Base-by-base conservation (phyloP, 1,284 basidiomycete genomes). In the Melampsora abietis-canadensis region DNA sequence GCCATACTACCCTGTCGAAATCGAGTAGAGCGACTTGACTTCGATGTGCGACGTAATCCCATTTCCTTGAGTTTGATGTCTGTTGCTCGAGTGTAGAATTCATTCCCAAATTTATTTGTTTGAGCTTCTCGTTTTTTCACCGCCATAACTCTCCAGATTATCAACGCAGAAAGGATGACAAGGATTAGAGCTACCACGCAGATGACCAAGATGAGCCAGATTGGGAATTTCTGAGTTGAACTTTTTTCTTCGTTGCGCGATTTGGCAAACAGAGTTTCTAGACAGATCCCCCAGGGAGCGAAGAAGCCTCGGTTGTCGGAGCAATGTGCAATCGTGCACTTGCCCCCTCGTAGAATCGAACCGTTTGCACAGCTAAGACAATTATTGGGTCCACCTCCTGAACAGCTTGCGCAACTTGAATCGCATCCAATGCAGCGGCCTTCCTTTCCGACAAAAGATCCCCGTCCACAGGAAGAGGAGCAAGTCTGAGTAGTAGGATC, bases 401-500 rank as follows among this genome's bases (percentile, higher is more conserved):
- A 47, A 37, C 67, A 69, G 17, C 57, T 62, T 51, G 46, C 67
- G 30, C 67, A 69, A 34, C 57, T 47, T 8, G 40, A 27, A 51
- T 69, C 57, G 30, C 67, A 69, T 31, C 30, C 57, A 10, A 46
- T 31, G 24, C 67, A 69, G 6, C 59, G 67, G 44, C 67, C 67
- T 46, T 51, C 67, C 54, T 40, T 15, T 61, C 62, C 67, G 24
- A 46, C 21, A 47, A 69, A 69, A 12, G 24, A 46, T 19, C 67
- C 67, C 44, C 48, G 60, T 15, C 40, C 57, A 44, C 67, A 69
- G 21, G 67, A 57, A 15, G 62, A 31, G 27, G 67, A 27, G 59
- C 67, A 69, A 19, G 67, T 69, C 44, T 69, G 67, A 30, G 67
- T 69, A 10, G 37, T 31, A 27, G 67, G 40, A 62, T 69, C 59